A percentile compares a stretch with the other conserved stretches of the same genome.
Evolutionary conservation across 371 early-diverging fungal species (phyloP).

Genomic region (Mucor irregularis): DNA sequence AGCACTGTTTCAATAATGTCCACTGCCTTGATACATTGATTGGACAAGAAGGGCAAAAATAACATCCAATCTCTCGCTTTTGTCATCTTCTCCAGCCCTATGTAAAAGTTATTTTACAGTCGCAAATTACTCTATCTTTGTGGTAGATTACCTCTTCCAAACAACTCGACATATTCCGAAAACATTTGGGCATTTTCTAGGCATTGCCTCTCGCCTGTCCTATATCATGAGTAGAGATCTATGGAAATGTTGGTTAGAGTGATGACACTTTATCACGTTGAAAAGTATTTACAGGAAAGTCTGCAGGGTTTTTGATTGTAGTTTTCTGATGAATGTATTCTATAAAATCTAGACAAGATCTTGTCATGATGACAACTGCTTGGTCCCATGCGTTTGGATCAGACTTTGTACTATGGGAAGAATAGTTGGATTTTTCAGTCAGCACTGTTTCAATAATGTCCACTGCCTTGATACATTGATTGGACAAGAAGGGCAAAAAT

Average conservation of each 20-base stretch:
- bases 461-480: constrained; percentile 2
- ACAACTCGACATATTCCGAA: constrained; percentile 5
- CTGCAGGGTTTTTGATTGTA: not conserved
- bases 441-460: constrained; percentile 1
- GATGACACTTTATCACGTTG: no score
- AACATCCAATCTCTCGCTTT: constrained; percentile 25
- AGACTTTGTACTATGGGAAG: not conserved
- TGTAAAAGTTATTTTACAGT: not conserved
- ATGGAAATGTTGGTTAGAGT: no score
- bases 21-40: constrained; percentile 2
- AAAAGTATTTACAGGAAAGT: constrained; percentile 24
- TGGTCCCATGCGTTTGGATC: constrained; percentile 4
- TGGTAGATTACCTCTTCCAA: constrained; percentile 13
- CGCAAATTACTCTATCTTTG: not conserved
- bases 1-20: constrained; percentile 1
- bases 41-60: constrained; percentile 20
- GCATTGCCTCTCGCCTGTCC: no score
- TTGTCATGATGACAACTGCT: not conserved
- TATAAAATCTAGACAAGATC: constrained; percentile 17
- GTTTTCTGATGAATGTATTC: constrained; percentile 18
- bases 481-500: constrained; percentile 20
- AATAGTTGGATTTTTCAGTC: not conserved
- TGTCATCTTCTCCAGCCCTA: constrained; percentile 16
- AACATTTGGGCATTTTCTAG: not conserved
- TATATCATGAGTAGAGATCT: no score